Evolutionary conservation across 129 eudicot species (phyloP), one percentile per base, ranked within the genome.

Genomic region (Tagetes patula): DNA sequence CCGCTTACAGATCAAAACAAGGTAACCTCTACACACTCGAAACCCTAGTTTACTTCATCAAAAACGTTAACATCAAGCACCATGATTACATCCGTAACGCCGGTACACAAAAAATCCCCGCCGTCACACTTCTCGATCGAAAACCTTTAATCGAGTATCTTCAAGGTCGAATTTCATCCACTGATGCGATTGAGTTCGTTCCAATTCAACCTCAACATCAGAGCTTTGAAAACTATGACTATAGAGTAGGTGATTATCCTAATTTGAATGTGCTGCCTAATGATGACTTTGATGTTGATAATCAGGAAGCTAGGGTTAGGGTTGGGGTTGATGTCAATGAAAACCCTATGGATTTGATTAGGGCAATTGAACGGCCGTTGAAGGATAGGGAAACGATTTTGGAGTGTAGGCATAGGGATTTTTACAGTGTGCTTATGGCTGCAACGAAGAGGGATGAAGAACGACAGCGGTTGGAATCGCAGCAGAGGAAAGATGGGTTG

Each of bases 41-140:
- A 85, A 86, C 97, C 89, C 94, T 95, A 75, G 88, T 95, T 70
- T 84, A 81, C 85, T 95, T 95, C 86, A 77, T 90, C 58, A 86
- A 73, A 36, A 83, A 95, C 40, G 79, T 82, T 67, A 84, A 90
- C 72, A 65, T 83, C 42, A 90, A 90, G 75, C 96, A 87, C 81
- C 85, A 91, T 37, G 98, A 95, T 12, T 95, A 95, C 87, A 84
- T 95, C 12, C 92, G 88, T 45, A 71, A 64, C 73, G 94, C 97
- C 42, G 89, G 96, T 38, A 74, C 88, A 2, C 88, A 84, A 30
- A 86, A 87, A 70, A 78, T 94, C 70, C 77, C 99, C 13, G 81
- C 96, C 54, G 97, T 95, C 56, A 88, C 99, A 5, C 85, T 90
- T 31, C 86, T 86, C 46, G 99, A 95, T 53, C 87, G 97, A 0